Evolutionary conservation across 371 early-diverging fungal species (phyloP).

Genomic region (Parasitella parasitica): DNA sequence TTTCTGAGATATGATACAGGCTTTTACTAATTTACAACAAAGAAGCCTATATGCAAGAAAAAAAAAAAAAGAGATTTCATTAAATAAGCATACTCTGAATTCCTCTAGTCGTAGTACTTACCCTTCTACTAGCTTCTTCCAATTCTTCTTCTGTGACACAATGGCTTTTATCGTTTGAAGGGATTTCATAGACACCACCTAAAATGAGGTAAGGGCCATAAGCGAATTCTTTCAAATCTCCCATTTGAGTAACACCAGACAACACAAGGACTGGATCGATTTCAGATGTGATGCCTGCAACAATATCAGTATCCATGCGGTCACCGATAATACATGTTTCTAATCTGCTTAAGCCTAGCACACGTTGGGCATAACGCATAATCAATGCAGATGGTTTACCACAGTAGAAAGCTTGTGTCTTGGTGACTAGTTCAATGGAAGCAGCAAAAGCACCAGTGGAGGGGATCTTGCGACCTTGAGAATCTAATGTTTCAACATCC

Average conservation of each 20-base stretch:
- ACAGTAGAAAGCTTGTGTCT: slow-evolving; percentile 66
- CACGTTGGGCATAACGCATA: slow-evolving; percentile 64
- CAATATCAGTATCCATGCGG: slow-evolving; percentile 68
- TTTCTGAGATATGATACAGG: too few species aligned
- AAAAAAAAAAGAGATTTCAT: too few species aligned
- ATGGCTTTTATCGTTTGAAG: slow-evolving; percentile 34
- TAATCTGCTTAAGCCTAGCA: slow-evolving; percentile 51
- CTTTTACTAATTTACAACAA: too few species aligned
- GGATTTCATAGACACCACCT: slow-evolving; percentile 62
- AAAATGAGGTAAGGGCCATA: slow-evolving; percentile 62
- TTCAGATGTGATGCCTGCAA: slow-evolving; percentile 57
- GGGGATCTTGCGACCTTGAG: slow-evolving; percentile 54
- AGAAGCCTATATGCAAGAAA: too few species aligned
- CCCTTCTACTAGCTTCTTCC: slow-evolving; percentile 46
- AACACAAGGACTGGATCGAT: slow-evolving; percentile 66
- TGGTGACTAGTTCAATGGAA: slow-evolving; percentile 59
- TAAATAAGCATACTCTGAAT: too few species aligned
- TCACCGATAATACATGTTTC: slow-evolving; percentile 72
- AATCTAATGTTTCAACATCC: slow-evolving; percentile 60
- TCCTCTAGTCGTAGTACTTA: too few species aligned
- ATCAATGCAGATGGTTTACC: slow-evolving; percentile 68
- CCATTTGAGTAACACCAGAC: slow-evolving; percentile 57
- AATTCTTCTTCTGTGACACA: slow-evolving; percentile 31
- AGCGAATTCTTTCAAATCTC: slow-evolving; percentile 51
- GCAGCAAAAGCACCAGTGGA: slow-evolving; percentile 64